Evolutionary conservation across 805 yeast species (phyloP), one percentile per base, ranked within the genome.

Genomic region (Cyberlindnera xishuangbannaensis): DNA sequence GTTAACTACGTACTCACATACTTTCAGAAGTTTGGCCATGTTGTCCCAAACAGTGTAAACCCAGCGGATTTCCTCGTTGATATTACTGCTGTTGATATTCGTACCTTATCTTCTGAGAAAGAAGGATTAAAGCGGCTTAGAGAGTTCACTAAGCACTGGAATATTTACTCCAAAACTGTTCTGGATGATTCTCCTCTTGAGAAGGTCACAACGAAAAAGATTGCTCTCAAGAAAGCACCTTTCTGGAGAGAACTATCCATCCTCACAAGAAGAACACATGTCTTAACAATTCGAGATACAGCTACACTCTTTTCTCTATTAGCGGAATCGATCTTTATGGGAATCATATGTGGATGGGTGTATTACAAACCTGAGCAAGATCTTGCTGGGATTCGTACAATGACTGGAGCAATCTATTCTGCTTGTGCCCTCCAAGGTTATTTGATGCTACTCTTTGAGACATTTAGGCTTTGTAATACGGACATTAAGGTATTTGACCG

Each of bases 311-410:
- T 50, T 2, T 47, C 55, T 1, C 26, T 50, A 8, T 25, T 36
- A 7, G 28, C 22, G 4, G 55, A 48, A 24, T 36, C 51, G 1
- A 36, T 43, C 10, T 16, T 45, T 15, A 51, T 52, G 53, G 56
- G 48, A 4, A 15, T 41, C n/a, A 37, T 52, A 21, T 61, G 73
- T 26, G 95, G 95, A 0, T 83, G 92, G 88, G 72, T 85, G 28
- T 86, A 78, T 49, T 80, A 58, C 51, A 72, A 72, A 39, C 88
- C 88, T 2, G 70, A 68, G 5, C 62, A 66, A 8, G 62, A 69
- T 18, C 39, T 77, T 15, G 62, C 75, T 2, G 95, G 95, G 4
- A 66, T 83, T 8, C 58, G 92, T 37, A 69, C 94, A 0, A 52
- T 50, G 4, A 53, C 69, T 20, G 72, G 75, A 14, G 65, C 76